Conservation (phyloP, 2,329 filamentous ascomycete species). For the Aspergillus neotritici region DNA sequence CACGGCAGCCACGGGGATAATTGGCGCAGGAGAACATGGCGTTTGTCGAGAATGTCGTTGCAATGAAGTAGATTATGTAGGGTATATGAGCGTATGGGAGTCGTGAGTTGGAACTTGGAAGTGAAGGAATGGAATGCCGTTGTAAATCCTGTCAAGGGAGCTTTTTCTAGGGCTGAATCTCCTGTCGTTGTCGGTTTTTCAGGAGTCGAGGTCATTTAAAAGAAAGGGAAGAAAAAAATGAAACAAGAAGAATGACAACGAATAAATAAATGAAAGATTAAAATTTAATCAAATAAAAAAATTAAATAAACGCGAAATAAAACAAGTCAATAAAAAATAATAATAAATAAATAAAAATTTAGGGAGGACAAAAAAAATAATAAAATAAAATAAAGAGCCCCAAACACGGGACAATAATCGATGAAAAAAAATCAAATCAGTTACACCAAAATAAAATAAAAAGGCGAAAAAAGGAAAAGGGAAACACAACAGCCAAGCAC, state of each 20-base stretch:
- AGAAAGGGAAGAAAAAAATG: slow-evolving; percentile 6
- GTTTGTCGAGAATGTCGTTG: slow-evolving; percentile 3
- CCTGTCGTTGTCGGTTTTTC: no score
- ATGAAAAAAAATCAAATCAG: slow-evolving; percentile 8
- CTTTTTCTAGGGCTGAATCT: slow-evolving; percentile 10
- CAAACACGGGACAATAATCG: no score
- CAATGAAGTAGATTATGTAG: not conserved
- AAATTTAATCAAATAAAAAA: not conserved
- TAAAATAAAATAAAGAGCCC: slow-evolving; percentile 1
- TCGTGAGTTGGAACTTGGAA: slow-evolving; percentile 1
- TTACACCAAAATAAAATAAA: slow-evolving; percentile 14
- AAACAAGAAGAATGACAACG: slow-evolving; percentile 1
- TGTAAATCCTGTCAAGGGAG: slow-evolving; percentile 16
- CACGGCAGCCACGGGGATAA: slow-evolving; percentile 44
- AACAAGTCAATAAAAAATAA: slow-evolving; percentile 18
- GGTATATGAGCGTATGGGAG: not conserved
- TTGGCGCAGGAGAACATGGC: slow-evolving; percentile 46
- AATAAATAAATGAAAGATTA: no score
- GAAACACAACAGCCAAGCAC: slow-evolving; percentile 10
- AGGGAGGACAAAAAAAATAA: slow-evolving; percentile 8
- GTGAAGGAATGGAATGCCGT: slow-evolving; percentile 5
- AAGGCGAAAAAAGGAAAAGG: slow-evolving; percentile 16
- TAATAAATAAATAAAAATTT: no score
- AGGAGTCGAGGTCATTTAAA: slow-evolving; percentile 2
- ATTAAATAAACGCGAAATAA: slow-evolving; percentile 11